A percentile compares a stretch with the other conserved stretches of the same genome.
Evolutionary conservation across 1,139 yeast genomes (phyloP).

Genomic region (Yamadazyma buinensis): DNA sequence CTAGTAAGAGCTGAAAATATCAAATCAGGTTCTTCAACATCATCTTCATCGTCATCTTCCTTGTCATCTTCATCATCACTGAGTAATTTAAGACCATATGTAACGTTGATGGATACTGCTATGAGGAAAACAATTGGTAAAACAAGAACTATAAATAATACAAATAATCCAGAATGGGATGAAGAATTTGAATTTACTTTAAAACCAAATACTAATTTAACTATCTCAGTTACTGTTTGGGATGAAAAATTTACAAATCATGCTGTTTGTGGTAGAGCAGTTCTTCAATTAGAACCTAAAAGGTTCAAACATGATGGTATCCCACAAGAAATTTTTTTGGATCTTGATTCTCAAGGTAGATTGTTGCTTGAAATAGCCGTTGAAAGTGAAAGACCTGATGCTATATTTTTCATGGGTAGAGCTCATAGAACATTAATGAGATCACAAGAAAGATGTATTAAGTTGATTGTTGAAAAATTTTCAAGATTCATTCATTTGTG

Average conservation of each 20-base stretch:
- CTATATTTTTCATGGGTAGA: conserved; percentile 74
- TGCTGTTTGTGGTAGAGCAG: conserved; percentile 66
- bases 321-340: conserved; percentile 57
- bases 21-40: conserved; percentile 34
- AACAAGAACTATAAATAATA: conserved; percentile 62
- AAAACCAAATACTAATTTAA: conserved; percentile 35
- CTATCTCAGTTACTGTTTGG: conserved; percentile 69
- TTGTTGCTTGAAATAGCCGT: conserved; percentile 63
- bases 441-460: conserved; percentile 60
- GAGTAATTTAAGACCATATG: conserved; percentile 60
- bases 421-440: conserved; percentile 64
- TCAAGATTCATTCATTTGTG: conserved; percentile 39
- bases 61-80: conserved; percentile 34
- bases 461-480: conserved; percentile 63
- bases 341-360: conserved; percentile 67
- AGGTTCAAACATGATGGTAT: conserved; percentile 67
- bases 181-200: conserved; percentile 72
- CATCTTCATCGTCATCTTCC: too few species aligned
- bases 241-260: conserved; percentile 60
- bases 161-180: conserved; percentile 80
- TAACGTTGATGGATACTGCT: conserved; percentile 60
- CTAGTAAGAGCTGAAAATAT: conserved; percentile 71
- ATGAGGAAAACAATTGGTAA: conserved; percentile 60
- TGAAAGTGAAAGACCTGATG: conserved; percentile 76
- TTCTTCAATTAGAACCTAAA: conserved; percentile 60